Base-by-base conservation (phyloP, 495 filamentous ascomycete genomes). In the Penicillium robsamsonii region DNA sequence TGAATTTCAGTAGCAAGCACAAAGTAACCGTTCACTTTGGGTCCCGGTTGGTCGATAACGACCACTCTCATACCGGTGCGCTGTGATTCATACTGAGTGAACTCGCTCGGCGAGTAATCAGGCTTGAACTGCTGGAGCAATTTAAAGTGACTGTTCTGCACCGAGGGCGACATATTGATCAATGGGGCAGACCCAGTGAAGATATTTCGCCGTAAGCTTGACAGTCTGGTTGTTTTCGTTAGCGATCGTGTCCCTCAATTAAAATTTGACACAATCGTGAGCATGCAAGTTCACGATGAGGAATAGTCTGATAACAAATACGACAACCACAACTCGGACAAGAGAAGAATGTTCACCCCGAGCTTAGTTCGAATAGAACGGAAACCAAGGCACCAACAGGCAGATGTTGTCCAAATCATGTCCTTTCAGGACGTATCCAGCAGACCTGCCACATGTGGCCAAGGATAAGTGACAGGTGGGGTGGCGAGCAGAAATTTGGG, bases 1-100 rank as follows among this genome's bases (percentile, higher is more conserved):
- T 94, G 87, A 61, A 99, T 96, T 71, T 99, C 94, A 9, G 95
- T 99, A 27, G 95, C 94, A 44, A 99, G 81, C 42, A 93, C 84
- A 72, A 99, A 97, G 70, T 92, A 96, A 12, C 94, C 95, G 56
- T 91, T 85, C 49, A 98, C 83, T 69, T 96, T 99, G 10, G 94
- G 94, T 5, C 94, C 92, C 67, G 93, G 87, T 66, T 89, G 85
- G 66, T 97, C 90, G 49, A 93, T 91, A 50, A 97, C 89, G 25
- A 95, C 85, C 33, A 94, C 87, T 64, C 90, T 86, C 92, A 99
- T 93, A 50, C 94, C 95, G 31, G 92, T 97, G 51, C 90, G 76
- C 59, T 89, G 82, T 13, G 87, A 89, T 67, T 88, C 87, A 85
- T 90, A 97, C 68, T 96, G 91, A 31, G 90, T 92, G 68, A 97